Evolutionary conservation across 2,329 filamentous ascomycete species (phyloP).

Genomic region (Pseudopithomyces chartarum): DNA sequence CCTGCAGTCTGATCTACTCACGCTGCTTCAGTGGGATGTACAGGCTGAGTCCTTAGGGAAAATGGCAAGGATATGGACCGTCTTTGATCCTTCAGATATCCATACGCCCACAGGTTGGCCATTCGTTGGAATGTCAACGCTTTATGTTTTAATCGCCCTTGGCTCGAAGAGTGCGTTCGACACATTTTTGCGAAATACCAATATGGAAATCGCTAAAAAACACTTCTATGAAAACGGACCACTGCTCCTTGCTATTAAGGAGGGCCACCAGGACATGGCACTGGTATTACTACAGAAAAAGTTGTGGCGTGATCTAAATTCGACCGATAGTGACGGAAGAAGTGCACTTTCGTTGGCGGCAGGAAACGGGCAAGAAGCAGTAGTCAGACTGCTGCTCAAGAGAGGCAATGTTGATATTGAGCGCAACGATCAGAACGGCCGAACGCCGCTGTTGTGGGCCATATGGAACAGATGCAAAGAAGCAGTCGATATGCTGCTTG

Average conservation of each 20-base stretch:
- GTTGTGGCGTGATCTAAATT: too few species aligned
- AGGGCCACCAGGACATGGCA: too few species aligned
- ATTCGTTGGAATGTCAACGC: conserved; percentile 12
- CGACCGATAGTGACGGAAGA: too few species aligned
- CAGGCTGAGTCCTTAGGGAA: conserved; percentile 8
- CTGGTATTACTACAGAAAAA: too few species aligned
- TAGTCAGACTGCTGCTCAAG: background rate
- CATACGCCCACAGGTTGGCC: conserved; percentile 15
- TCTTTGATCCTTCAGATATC: conserved; percentile 11
- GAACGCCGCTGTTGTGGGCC: conserved; percentile 5
- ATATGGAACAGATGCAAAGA: background rate
- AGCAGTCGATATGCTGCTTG: conserved; percentile 6
- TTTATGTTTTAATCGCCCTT: conserved; percentile 14
- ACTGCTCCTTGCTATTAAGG: too few species aligned
- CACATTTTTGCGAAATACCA: background rate
- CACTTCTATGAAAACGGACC: too few species aligned
- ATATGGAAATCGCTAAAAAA: background rate
- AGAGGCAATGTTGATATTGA: background rate
- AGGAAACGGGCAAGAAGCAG: too few species aligned
- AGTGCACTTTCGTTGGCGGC: background rate
- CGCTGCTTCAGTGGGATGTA: conserved; percentile 9
- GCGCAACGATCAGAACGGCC: background rate
- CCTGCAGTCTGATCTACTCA: conserved; percentile 12
- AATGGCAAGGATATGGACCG: conserved; percentile 9
- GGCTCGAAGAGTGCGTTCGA: conserved; percentile 14